phyloP scores from a whole-genome alignment of 1,284 basidiomycete genomes.

The Anthracocystis setariae region DNA sequence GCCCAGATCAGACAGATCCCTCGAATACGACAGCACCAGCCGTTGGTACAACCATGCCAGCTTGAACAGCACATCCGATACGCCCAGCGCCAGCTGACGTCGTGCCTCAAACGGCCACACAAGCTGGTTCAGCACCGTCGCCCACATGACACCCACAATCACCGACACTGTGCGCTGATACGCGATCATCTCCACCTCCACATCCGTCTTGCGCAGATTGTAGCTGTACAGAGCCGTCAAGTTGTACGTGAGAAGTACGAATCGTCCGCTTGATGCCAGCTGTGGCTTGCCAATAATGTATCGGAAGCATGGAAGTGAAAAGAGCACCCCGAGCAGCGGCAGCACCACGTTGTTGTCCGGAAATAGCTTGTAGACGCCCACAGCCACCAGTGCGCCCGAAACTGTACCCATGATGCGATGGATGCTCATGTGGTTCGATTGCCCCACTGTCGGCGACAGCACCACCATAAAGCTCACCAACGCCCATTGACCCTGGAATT shows the following conservation, averaged over 20 bases:
- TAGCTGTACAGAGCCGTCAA: constrained; percentile 79
- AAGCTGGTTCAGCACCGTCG: constrained; percentile 82
- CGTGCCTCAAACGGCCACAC: constrained; percentile 97
- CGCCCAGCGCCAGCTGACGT: constrained; percentile 81
- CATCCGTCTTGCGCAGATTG: constrained; percentile 78
- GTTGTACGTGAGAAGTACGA: constrained; percentile 75
- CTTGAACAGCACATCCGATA: constrained; percentile 75
- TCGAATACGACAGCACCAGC: constrained; percentile 59
- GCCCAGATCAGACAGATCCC: constrained; percentile 25
- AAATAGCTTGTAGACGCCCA: constrained; percentile 75
- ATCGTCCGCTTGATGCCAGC: constrained; percentile 59
- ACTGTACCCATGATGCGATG: constrained; percentile 59
- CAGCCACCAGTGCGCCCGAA: constrained; percentile 80
- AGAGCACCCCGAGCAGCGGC: constrained; percentile 86
- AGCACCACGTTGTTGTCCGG: constrained; percentile 80
- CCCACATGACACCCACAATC: constrained; percentile 88
- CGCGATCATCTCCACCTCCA: constrained; percentile 79
- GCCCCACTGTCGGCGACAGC: constrained; percentile 61
- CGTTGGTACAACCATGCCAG: constrained; percentile 62
- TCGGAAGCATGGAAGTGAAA: constrained; percentile 93
- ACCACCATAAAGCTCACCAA: constrained; percentile 80
- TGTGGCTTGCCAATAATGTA: constrained; percentile 78
- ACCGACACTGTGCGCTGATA: constrained; percentile 82
- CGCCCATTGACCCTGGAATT: constrained; percentile 91
- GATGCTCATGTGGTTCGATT: constrained; percentile 63